A percentile compares a stretch with the other conserved stretches of the same genome.
Evolutionary conservation across 2,329 filamentous ascomycete genomes (phyloP).

Genomic region (Sclerotinia borealis): DNA sequence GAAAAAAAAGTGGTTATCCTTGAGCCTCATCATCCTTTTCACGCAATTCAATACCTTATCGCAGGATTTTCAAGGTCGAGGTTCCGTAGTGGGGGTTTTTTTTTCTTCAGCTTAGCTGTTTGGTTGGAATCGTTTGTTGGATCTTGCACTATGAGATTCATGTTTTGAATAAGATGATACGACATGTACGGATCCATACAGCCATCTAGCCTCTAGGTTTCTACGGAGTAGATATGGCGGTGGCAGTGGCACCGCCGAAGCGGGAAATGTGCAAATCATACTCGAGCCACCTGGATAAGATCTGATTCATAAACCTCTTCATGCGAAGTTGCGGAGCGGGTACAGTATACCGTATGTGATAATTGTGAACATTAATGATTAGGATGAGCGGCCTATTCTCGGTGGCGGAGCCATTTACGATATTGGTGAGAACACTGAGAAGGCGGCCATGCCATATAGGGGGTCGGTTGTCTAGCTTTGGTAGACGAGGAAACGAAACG

Average conservation of each 20-base stretch:
- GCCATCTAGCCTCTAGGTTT: neutral
- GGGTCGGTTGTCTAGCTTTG: neutral
- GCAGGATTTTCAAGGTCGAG: neutral
- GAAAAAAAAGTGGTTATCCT: neutral
- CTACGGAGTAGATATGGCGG: neutral
- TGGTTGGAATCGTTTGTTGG: no score
- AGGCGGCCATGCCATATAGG: neutral
- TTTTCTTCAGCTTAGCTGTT: neutral
- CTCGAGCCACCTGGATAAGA: neutral
- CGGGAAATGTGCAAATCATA: neutral
- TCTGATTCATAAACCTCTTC: neutral
- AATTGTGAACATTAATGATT: neutral
- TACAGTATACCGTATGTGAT: no score
- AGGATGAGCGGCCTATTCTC: conserved; percentile 3
- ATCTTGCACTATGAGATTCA: neutral
- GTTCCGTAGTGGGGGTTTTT: neutral
- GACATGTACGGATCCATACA: neutral
- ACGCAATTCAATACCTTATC: conserved; percentile 10
- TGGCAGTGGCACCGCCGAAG: neutral
- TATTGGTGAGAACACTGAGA: neutral
- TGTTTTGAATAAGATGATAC: neutral
- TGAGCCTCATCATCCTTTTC: conserved; percentile 2
- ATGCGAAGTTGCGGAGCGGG: neutral
- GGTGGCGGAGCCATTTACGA: neutral
- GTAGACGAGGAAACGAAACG: neutral